A percentile compares a stretch with the other conserved stretches of the same genome.
Evolutionary conservation across 2,329 filamentous ascomycete genomes (phyloP).

Genomic region (Neonectria coccinea): DNA sequence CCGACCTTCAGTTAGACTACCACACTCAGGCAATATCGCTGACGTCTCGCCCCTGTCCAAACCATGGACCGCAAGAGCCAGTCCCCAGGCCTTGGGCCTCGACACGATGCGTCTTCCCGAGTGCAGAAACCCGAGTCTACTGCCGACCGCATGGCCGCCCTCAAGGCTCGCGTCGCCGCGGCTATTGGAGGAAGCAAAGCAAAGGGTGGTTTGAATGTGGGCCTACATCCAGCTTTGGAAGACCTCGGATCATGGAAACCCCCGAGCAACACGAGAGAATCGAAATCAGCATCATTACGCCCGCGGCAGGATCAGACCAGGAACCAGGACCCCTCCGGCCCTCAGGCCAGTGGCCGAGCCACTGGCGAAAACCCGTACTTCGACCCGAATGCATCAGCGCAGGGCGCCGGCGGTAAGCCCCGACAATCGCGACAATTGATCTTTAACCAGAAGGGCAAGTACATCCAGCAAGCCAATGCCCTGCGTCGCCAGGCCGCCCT

Average conservation of each 20-base stretch:
- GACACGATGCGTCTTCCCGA: conserved; percentile 65
- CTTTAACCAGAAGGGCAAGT: conserved; percentile 97
- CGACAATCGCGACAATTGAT: conserved; percentile 81
- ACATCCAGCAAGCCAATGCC: conserved; percentile 93
- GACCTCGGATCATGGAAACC: conserved; percentile 63
- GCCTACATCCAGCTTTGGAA: conserved; percentile 80
- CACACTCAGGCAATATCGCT: background rate
- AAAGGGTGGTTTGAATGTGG: conserved; percentile 78
- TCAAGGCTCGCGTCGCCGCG: conserved; percentile 83
- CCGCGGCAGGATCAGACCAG: conserved; percentile 34
- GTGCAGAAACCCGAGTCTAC: conserved; percentile 68
- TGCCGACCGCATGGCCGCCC: conserved; percentile 76
- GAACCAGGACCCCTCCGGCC: conserved; percentile 35
- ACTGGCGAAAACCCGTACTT: conserved; percentile 79
- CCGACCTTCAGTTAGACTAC: background rate
- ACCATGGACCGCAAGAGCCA: conserved; percentile 66
- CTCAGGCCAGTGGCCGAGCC: conserved; percentile 16
- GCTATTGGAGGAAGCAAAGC: conserved; percentile 72
- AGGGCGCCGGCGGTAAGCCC: conserved; percentile 67
- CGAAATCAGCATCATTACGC: conserved; percentile 33
- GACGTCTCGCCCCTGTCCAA: conserved; percentile 5
- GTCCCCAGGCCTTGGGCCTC: conserved; percentile 65
- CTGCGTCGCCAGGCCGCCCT: conserved; percentile 87
- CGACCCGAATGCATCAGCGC: conserved; percentile 74
- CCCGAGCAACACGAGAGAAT: conserved; percentile 53